These are phyloP conservation scores for Fusarium sp. DNA, from an alignment of 2,329 filamentous ascomycete species.

Conservation along the genomic window DNA sequence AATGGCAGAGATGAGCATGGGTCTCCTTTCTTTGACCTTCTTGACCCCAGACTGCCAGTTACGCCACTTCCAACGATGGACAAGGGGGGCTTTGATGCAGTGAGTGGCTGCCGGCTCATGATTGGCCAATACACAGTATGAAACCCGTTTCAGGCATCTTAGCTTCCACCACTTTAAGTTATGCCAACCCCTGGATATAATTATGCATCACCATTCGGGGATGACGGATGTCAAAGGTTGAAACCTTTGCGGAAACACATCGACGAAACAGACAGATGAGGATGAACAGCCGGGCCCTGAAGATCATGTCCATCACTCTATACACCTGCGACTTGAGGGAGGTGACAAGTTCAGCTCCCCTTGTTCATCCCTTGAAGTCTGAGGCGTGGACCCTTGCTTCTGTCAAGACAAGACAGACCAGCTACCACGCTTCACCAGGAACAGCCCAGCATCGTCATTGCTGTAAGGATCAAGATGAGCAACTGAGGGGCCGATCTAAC, in stretches of 20 bases:
- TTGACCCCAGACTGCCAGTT: slow-evolving; percentile 20
- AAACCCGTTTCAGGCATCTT: slow-evolving; percentile 44
- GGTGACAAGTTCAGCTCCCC: slow-evolving; percentile 7
- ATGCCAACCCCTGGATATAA: slow-evolving; percentile 29
- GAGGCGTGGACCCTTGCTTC: slow-evolving; percentile 27
- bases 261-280: slow-evolving; percentile 29
- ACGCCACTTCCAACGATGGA: slow-evolving; percentile 28
- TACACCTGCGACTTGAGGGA: neutral
- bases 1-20: slow-evolving; percentile 13
- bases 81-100: slow-evolving; percentile 20
- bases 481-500: neutral
- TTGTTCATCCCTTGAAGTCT: slow-evolving; percentile 26
- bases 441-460: slow-evolving; percentile 27
- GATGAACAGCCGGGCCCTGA: slow-evolving; percentile 23
- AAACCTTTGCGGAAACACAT: slow-evolving; percentile 34
- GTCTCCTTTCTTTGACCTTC: neutral
- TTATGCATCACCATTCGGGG: slow-evolving; percentile 18
- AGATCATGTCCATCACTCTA: slow-evolving; percentile 22
- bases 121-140: slow-evolving; percentile 30
- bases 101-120: slow-evolving; percentile 17
- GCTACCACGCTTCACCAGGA: slow-evolving; percentile 30
- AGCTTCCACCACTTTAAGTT: slow-evolving; percentile 10
- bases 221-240: slow-evolving; percentile 6
- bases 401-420: slow-evolving; percentile 21
- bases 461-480: neutral